phyloP scores from a whole-genome alignment of 2,329 filamentous ascomycete genomes.

The Penicillium sclerotiorum region DNA sequence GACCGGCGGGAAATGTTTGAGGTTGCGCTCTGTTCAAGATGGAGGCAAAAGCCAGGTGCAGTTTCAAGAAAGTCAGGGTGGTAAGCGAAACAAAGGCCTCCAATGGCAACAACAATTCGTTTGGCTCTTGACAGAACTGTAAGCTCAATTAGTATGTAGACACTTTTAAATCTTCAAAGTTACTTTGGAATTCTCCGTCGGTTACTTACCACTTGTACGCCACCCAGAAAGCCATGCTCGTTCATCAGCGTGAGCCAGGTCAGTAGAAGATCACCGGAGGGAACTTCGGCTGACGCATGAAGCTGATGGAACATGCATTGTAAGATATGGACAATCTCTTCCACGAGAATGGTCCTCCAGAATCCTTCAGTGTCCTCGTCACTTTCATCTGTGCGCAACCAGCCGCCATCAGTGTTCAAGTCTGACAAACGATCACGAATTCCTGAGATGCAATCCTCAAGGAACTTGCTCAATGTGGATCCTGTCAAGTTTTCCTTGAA shows the following conservation, averaged over 20 bases:
- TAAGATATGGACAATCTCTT: constrained; percentile 73
- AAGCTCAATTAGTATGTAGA: constrained; percentile 13
- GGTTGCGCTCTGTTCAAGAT: constrained; percentile 40
- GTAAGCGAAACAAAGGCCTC: constrained; percentile 71
- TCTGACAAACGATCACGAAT: constrained; percentile 36
- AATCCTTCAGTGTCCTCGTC: constrained; percentile 61
- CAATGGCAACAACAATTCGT: constrained; percentile 55
- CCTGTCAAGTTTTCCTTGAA: constrained; percentile 34
- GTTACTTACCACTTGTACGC: constrained; percentile 60
- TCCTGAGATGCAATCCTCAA: constrained; percentile 38
- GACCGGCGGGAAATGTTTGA: constrained; percentile 30
- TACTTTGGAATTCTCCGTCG: neutral
- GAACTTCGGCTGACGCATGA: constrained; percentile 60
- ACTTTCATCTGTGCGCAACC: constrained; percentile 52
- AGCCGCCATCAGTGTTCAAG: constrained; percentile 43
- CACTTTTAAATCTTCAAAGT: neutral
- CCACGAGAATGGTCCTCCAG: constrained; percentile 66
- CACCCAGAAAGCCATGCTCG: constrained; percentile 69
- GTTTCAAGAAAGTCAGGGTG: constrained; percentile 72
- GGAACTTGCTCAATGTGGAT: constrained; percentile 27
- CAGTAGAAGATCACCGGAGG: constrained; percentile 61
- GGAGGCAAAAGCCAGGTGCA: constrained; percentile 60
- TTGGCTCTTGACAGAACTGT: constrained; percentile 45
- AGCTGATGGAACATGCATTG: constrained; percentile 73
- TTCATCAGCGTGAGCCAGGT: constrained; percentile 77